Percentiles rank a stretch among this genome's conserved stretches.
phyloP scores from a whole-genome alignment of 371 early-diverging fungal species.

The Mortierella sp. region DNA sequence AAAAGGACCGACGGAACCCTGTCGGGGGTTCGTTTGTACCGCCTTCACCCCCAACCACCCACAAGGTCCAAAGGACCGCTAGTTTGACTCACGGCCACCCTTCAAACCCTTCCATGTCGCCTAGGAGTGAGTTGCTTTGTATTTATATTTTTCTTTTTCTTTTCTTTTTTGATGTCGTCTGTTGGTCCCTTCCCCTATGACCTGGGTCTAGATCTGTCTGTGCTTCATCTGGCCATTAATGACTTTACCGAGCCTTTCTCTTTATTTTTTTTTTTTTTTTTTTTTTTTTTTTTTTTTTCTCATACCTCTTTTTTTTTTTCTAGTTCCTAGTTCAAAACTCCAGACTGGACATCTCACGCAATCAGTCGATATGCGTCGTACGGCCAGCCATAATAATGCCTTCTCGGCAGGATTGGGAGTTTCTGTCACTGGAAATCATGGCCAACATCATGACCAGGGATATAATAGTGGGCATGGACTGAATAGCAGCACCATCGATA shows the following conservation, averaged over 20 bases:
- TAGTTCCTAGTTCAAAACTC: slow-evolving; percentile 12
- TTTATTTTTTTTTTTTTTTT: too few species aligned
- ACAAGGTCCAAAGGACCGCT: slow-evolving; percentile 50
- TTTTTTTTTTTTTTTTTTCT: too few species aligned
- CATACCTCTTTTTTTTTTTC: too few species aligned
- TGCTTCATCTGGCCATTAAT: too few species aligned
- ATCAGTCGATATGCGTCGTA: slow-evolving; percentile 30
- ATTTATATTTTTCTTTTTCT: too few species aligned
- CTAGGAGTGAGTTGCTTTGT: too few species aligned
- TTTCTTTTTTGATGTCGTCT: too few species aligned
- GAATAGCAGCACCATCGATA: not conserved
- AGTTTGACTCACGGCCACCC: slow-evolving; percentile 31
- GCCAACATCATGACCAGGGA: slow-evolving; percentile 3
- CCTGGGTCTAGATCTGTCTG: too few species aligned
- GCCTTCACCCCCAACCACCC: slow-evolving; percentile 13
- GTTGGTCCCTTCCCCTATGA: too few species aligned
- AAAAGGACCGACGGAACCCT: slow-evolving; percentile 40
- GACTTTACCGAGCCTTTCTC: too few species aligned
- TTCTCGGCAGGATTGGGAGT: slow-evolving; percentile 35
- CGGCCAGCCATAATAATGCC: slow-evolving; percentile 50
- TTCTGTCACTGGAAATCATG: slow-evolving; percentile 7
- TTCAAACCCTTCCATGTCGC: not conserved
- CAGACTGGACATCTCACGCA: slow-evolving; percentile 16
- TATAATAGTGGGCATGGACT: not conserved
- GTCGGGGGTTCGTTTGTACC: slow-evolving; percentile 28